Evolutionary conservation across 805 yeast genomes (phyloP).

Genomic region (Wickerhamomyces hampshirensis): DNA sequence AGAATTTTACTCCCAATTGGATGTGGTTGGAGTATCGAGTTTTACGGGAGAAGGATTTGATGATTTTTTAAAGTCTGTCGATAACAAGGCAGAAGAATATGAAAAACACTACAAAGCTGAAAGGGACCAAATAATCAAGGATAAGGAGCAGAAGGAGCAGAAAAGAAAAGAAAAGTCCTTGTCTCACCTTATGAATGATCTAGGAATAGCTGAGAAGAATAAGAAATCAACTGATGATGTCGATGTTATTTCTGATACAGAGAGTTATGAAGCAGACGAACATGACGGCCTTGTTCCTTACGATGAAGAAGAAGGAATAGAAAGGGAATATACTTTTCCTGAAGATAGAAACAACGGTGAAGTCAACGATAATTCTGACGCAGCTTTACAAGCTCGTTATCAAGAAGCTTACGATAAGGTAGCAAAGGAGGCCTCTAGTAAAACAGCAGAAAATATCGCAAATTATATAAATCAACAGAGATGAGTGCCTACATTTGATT

Average conservation of each 20-base stretch:
- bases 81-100: slow-evolving; percentile 82
- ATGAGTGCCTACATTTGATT: not conserved
- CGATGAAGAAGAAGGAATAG: slow-evolving; percentile 39
- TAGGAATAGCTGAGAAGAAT: slow-evolving; percentile 53
- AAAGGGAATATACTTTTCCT: slow-evolving; percentile 68
- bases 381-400: slow-evolving; percentile 60
- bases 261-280: slow-evolving; percentile 41
- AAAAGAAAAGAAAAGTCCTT: slow-evolving; percentile 67
- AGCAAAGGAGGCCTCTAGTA: slow-evolving; percentile 55
- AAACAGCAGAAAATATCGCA: slow-evolving; percentile 71
- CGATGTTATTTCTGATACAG: slow-evolving; percentile 51
- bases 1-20: slow-evolving; percentile 90
- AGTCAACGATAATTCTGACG: slow-evolving; percentile 36
- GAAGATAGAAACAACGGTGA: slow-evolving; percentile 60
- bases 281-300: slow-evolving; percentile 39
- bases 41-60: slow-evolving; percentile 94
- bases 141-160: slow-evolving; percentile 73
- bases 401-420: slow-evolving; percentile 65
- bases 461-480: slow-evolving; percentile 46
- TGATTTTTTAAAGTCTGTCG: slow-evolving; percentile 81
- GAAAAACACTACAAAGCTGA: slow-evolving; percentile 79
- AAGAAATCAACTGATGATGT: slow-evolving; percentile 36
- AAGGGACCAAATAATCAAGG: slow-evolving; percentile 72
- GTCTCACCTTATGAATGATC: slow-evolving; percentile 74
- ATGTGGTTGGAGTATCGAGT: slow-evolving; percentile 89